phyloP scores from a whole-genome alignment of 352 stramenopile genomes.

The Phytophthora megakarya region DNA sequence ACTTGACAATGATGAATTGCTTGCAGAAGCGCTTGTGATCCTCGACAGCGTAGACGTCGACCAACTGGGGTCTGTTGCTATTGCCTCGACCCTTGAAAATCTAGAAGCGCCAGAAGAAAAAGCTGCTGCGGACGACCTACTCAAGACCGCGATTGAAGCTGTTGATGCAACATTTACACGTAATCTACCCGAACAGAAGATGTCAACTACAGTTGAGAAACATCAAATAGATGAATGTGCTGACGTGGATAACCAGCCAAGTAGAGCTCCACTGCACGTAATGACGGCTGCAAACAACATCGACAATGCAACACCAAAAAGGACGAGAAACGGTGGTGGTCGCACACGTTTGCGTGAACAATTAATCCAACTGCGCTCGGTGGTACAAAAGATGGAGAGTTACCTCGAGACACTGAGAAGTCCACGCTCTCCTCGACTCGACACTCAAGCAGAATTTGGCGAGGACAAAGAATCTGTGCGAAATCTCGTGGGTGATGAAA shows the following conservation, averaged over 20 bases:
- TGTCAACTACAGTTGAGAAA: neutral
- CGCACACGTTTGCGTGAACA: conserved; percentile 22
- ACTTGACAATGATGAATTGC: conserved; percentile 16
- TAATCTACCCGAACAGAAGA: too few relatives aligned
- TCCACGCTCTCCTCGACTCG: conserved; percentile 14
- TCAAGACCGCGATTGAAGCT: conserved; percentile 18
- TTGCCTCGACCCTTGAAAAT: neutral
- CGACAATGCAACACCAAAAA: conserved; percentile 1
- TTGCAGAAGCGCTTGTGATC: conserved; percentile 29
- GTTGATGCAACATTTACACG: conserved; percentile 11
- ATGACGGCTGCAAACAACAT: neutral
- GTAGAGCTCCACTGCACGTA: neutral
- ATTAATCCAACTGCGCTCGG: conserved; percentile 24
- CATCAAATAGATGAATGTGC: neutral
- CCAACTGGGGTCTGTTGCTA: conserved; percentile 1
- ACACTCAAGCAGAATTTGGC: neutral
- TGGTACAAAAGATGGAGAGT: conserved; percentile 28
- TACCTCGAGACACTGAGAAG: conserved; percentile 25
- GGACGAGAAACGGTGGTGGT: conserved; percentile 2
- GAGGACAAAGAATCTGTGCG: too few relatives aligned
- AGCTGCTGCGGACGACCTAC: conserved; percentile 10
- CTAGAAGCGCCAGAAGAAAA: conserved; percentile 3
- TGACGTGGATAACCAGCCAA: neutral
- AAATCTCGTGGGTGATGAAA: neutral
- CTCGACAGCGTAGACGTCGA: conserved; percentile 27